Percentiles rank a stretch among this genome's conserved stretches.
phyloP scores from a whole-genome alignment of 176 grass and related monocot species.

The Poa pratensis region DNA sequence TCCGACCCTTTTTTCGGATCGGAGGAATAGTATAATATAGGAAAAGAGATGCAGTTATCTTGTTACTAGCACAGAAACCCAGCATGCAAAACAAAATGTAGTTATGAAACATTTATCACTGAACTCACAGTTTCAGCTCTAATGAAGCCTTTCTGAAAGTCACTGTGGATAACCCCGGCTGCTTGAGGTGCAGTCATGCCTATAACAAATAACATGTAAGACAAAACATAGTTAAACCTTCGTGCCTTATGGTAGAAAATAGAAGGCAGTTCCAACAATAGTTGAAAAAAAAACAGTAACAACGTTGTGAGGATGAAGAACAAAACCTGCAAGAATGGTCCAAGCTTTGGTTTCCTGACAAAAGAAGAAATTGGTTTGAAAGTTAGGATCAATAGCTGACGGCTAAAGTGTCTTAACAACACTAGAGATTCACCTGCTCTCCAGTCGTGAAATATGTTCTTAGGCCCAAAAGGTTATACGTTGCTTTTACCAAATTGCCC shows the following conservation, averaged over 20 bases:
- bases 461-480: slow-evolving; percentile 88
- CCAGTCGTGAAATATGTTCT: slow-evolving; percentile 98
- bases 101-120: slow-evolving; percentile 5
- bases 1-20: too few species aligned
- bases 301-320: slow-evolving; percentile 21
- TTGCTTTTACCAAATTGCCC: slow-evolving; percentile 94
- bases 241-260: not conserved
- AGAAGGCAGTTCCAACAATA: not conserved
- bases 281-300: slow-evolving; percentile 6
- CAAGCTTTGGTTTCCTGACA: slow-evolving; percentile 97
- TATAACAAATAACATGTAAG: slow-evolving; percentile 29
- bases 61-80: not conserved
- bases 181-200: slow-evolving; percentile 99
- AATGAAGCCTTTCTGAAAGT: slow-evolving; percentile 99
- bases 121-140: slow-evolving; percentile 96
- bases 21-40: slow-evolving; percentile 6
- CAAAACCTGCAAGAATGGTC: slow-evolving; percentile 88
- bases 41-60: not conserved
- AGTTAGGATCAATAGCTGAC: slow-evolving; percentile 25
- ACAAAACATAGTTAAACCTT: not conserved
- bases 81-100: not conserved
- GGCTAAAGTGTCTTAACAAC: not conserved
- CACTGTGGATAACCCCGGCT: slow-evolving; percentile 98
- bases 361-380: slow-evolving; percentile 27
- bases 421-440: slow-evolving; percentile 75